These are phyloP conservation scores for Arachnopeziza araneosa DNA, from an alignment of 2,329 filamentous ascomycete species.

Conservation along the genomic window DNA sequence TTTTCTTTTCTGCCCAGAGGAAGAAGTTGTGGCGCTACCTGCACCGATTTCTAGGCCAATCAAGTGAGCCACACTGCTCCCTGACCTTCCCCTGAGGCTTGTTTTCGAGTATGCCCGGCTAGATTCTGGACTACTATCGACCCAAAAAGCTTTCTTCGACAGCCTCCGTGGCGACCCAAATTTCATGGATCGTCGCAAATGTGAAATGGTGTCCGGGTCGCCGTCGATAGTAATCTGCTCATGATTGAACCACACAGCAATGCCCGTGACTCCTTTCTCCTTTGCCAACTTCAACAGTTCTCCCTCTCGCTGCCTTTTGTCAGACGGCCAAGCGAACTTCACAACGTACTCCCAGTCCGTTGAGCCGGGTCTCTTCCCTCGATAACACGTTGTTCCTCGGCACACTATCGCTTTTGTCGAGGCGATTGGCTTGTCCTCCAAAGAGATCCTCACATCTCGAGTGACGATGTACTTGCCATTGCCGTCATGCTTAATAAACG, in stretches of 20 bases:
- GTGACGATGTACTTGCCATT: constrained; percentile 16
- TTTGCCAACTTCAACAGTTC: constrained; percentile 25
- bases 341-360: constrained; percentile 23
- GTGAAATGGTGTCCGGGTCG: constrained; percentile 20
- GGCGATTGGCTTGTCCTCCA: constrained; percentile 12
- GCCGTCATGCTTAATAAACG: constrained; percentile 22
- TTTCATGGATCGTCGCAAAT: constrained; percentile 22
- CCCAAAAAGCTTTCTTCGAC: constrained; percentile 19
- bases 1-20: constrained; percentile 16
- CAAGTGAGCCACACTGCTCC: constrained; percentile 8
- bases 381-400: constrained; percentile 17
- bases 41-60: too few relatives aligned
- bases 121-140: constrained; percentile 15
- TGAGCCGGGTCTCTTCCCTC: constrained; percentile 12
- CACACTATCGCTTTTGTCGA: constrained; percentile 20
- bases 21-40: too few relatives aligned
- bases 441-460: constrained; percentile 15
- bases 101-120: constrained; percentile 15
- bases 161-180: constrained; percentile 20
- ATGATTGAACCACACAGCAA: constrained; percentile 26
- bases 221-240: constrained; percentile 22
- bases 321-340: constrained; percentile 32
- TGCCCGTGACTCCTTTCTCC: constrained; percentile 24
- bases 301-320: constrained; percentile 25
- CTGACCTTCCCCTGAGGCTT: constrained; percentile 13